These are phyloP conservation scores for Dittrichia graveolens DNA, from an alignment of 129 eudicot species.

Conservation along the genomic window DNA sequence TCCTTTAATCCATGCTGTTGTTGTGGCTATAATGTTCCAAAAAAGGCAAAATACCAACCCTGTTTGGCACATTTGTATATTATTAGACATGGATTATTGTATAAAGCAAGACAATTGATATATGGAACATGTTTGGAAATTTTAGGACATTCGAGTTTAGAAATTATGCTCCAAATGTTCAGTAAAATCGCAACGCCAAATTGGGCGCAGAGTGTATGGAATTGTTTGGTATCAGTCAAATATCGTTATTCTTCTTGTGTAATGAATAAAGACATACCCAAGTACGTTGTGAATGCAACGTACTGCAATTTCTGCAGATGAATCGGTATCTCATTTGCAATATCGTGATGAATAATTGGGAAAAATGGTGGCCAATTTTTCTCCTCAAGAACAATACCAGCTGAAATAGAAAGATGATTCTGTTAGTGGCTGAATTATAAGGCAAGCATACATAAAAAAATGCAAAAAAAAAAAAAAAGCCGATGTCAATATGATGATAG, in stretches of 20 bases:
- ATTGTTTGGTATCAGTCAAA: neutral
- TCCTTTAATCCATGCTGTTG: conserved; percentile 87
- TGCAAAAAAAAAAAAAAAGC: conserved; percentile 5
- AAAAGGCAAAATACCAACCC: conserved; percentile 70
- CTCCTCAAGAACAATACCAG: conserved; percentile 96
- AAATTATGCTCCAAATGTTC: neutral
- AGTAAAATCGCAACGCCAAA: neutral
- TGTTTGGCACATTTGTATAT: conserved; percentile 36
- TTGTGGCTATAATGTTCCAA: conserved; percentile 87
- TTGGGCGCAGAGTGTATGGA: neutral
- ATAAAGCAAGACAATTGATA: neutral
- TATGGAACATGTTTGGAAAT: neutral
- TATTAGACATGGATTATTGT: neutral
- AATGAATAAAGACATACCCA: conserved; percentile 54
- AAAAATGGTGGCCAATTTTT: conserved; percentile 99
- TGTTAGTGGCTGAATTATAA: conserved; percentile 19
- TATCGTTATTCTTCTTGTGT: neutral
- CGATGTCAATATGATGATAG: no score
- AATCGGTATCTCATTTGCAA: conserved; percentile 90
- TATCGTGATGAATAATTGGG: conserved; percentile 96
- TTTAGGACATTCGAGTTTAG: neutral
- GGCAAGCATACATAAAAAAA: neutral
- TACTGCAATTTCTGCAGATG: conserved; percentile 90
- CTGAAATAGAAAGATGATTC: conserved; percentile 49
- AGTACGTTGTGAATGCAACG: conserved; percentile 84